These are phyloP conservation scores for Smallanthus sonchifolius DNA, from an alignment of 129 eudicot genomes.

Conservation along the genomic window DNA sequence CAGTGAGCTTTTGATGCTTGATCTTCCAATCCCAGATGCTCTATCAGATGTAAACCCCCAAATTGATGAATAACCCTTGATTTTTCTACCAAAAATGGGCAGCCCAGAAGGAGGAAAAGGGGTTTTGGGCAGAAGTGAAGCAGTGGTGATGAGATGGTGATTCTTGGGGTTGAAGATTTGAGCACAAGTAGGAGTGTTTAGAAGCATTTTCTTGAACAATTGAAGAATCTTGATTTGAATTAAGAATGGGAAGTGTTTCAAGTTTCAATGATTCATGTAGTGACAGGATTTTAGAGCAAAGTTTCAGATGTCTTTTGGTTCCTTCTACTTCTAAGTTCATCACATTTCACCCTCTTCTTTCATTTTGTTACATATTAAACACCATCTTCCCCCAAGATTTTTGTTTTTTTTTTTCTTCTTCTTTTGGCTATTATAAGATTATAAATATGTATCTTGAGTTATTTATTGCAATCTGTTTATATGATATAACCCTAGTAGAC, in stretches of 20 bases:
- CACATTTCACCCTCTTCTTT: conserved; percentile 12
- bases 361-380: neutral
- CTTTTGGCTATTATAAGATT: neutral
- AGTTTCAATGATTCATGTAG: conserved; percentile 17
- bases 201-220: conserved; percentile 41
- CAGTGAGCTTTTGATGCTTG: conserved; percentile 41
- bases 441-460: neutral
- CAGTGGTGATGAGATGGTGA: conserved; percentile 13
- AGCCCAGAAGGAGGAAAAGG: conserved; percentile 31
- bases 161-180: conserved; percentile 11
- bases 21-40: conserved; percentile 10
- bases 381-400: neutral
- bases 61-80: conserved; percentile 14
- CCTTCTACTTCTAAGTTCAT: neutral
- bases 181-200: conserved; percentile 31
- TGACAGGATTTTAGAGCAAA: conserved; percentile 9
- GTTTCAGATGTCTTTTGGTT: neutral
- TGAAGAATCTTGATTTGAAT: conserved; percentile 20
- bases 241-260: conserved; percentile 6
- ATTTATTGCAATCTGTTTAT: too few relatives aligned
- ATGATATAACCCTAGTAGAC: too few relatives aligned
- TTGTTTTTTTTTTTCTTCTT: neutral
- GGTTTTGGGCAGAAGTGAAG: conserved; percentile 36
- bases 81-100: conserved; percentile 13
- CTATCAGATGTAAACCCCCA: conserved; percentile 9